These are phyloP conservation scores for Penicillium canescens DNA, from an alignment of 495 filamentous ascomycete genomes.

Conservation along the genomic window DNA sequence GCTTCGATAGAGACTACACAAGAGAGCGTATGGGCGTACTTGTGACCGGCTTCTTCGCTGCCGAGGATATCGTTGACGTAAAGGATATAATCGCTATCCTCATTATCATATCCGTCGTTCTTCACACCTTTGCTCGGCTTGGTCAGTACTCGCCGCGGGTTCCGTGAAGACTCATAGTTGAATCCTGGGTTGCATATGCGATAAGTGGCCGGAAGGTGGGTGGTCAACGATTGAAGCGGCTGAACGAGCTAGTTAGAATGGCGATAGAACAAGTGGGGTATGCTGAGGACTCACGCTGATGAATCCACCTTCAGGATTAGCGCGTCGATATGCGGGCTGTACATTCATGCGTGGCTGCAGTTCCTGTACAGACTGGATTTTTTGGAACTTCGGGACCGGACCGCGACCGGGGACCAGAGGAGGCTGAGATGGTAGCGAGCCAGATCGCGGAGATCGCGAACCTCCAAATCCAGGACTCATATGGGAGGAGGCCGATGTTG, in stretches of 20 bases:
- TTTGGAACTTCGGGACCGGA: conserved; percentile 84
- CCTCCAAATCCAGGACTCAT: conserved; percentile 76
- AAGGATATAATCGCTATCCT: conserved; percentile 98
- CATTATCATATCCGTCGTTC: conserved; percentile 99
- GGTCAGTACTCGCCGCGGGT: conserved; percentile 94
- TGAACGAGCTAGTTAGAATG: conserved; percentile 36
- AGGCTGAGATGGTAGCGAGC: conserved; percentile 40
- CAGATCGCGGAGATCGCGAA: conserved; percentile 66
- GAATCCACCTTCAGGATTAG: conserved; percentile 96
- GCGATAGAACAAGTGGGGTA: background rate
- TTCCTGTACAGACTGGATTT: conserved; percentile 69
- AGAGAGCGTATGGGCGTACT: conserved; percentile 54
- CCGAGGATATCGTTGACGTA: conserved; percentile 99
- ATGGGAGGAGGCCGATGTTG: conserved; percentile 65
- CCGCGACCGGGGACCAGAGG: conserved; percentile 56
- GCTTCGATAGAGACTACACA: conserved; percentile 8
- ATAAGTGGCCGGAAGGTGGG: conserved; percentile 91
- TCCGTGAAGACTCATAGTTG: conserved; percentile 99
- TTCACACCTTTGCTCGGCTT: conserved; percentile 99
- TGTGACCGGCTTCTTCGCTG: conserved; percentile 96
- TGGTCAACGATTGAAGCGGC: conserved; percentile 95
- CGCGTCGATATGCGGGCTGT: conserved; percentile 88
- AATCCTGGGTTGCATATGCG: conserved; percentile 97
- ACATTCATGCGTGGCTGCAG: conserved; percentile 79
- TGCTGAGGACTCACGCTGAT: conserved; percentile 74